Evolutionary conservation across 805 yeast species (phyloP).

Genomic region (Metschnikowia borealis): DNA sequence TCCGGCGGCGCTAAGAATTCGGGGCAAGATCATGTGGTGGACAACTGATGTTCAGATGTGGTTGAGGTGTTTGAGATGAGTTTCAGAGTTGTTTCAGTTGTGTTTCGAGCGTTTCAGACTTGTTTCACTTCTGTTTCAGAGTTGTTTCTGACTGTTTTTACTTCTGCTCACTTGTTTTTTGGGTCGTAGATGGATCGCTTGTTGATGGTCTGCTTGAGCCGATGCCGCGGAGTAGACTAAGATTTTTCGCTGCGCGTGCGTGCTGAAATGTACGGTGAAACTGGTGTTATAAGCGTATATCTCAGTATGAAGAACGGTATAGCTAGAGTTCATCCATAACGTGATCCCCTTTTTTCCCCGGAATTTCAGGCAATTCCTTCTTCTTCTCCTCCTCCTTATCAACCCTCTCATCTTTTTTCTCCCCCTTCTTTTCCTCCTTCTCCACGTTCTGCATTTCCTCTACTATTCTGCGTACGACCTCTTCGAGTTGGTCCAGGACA

Average conservation of each 20-base stretch:
- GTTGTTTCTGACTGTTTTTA: too few species aligned
- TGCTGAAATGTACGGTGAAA: not conserved
- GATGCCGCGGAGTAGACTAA: not conserved
- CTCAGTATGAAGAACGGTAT: not conserved
- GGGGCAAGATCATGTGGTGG: not conserved
- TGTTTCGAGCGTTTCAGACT: too few species aligned
- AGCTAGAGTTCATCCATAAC: not conserved
- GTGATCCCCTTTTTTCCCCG: not conserved
- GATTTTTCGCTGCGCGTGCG: conserved; percentile 1
- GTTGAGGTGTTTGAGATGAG: too few species aligned
- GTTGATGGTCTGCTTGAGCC: not conserved
- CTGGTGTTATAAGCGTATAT: not conserved
- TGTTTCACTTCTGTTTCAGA: too few species aligned
- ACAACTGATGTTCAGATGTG: too few species aligned
- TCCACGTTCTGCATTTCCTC: not conserved
- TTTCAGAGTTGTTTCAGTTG: too few species aligned
- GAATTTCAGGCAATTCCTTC: too few species aligned
- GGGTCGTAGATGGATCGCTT: not conserved
- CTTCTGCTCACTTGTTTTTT: not conserved
- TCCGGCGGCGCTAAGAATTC: conserved; percentile 1
- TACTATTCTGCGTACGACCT: not conserved
- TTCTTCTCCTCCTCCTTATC: not conserved
- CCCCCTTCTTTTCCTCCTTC: not conserved
- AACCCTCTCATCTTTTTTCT: not conserved
- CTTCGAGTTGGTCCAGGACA: not conserved